Percentiles rank a stretch among this genome's conserved stretches.
phyloP scores from a whole-genome alignment of 1,284 basidiomycete species.

The Vanrija humicola region DNA sequence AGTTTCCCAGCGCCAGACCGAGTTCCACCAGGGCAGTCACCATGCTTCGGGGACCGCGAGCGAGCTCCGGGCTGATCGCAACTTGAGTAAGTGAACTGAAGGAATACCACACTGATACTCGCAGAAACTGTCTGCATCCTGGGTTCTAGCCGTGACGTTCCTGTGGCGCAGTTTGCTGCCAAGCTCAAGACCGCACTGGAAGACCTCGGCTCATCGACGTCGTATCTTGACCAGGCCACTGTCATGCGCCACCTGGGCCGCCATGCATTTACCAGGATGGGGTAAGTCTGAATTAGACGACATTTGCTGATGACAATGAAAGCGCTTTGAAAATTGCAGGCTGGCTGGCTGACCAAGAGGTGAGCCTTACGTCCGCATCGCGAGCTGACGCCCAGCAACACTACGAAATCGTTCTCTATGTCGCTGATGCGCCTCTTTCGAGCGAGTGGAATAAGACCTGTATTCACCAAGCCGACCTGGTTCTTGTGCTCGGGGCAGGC shows the following conservation, averaged over 20 bases:
- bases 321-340: slow-evolving; percentile 85
- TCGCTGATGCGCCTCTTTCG: slow-evolving; percentile 85
- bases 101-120: not conserved
- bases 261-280: slow-evolving; percentile 90
- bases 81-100: slow-evolving; percentile 69
- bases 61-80: slow-evolving; percentile 75
- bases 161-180: slow-evolving; percentile 78
- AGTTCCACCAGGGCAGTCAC: slow-evolving; percentile 2
- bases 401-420: slow-evolving; percentile 85
- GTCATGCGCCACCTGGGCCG: slow-evolving; percentile 83
- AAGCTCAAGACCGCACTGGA: slow-evolving; percentile 85
- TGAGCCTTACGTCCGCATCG: not conserved
- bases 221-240: slow-evolving; percentile 85
- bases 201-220: slow-evolving; percentile 79
- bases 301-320: not conserved
- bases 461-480: slow-evolving; percentile 92
- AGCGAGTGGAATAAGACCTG: slow-evolving; percentile 97
- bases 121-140: slow-evolving; percentile 47
- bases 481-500: slow-evolving; percentile 94
- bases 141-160: slow-evolving; percentile 66
- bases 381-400: slow-evolving; percentile 55
- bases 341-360: slow-evolving; percentile 89
- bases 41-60: slow-evolving; percentile 7
- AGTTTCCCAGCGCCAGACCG: slow-evolving; percentile 55
- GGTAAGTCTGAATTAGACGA: slow-evolving; percentile 12